Percentiles rank a stretch among this genome's conserved stretches.
phyloP scores from a whole-genome alignment of 768 basidiomycete genomes.

The Tephrocybe rancida region DNA sequence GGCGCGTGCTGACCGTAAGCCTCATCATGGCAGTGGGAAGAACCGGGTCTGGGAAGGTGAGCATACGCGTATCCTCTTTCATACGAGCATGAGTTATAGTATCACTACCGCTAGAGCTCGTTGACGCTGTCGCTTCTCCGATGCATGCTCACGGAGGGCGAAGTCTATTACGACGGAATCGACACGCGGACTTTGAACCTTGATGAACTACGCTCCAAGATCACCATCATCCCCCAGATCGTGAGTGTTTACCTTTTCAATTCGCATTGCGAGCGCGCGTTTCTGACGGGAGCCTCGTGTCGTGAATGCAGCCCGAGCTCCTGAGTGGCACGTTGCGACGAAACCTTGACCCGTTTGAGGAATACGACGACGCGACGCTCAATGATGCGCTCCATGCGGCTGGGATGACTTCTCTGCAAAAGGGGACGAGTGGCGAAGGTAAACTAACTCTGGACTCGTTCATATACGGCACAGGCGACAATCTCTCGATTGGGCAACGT shows the following conservation, averaged over 20 bases:
- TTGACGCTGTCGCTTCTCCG: constrained; percentile 53
- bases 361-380: constrained; percentile 47
- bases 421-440: constrained; percentile 41
- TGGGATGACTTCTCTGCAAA: constrained; percentile 37
- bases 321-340: constrained; percentile 62
- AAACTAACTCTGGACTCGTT: constrained; percentile 44
- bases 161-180: constrained; percentile 55
- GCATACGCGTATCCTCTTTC: not conserved
- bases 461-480: constrained; percentile 56
- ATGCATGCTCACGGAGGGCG: constrained; percentile 47
- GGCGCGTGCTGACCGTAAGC: too few species aligned
- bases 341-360: constrained; percentile 65
- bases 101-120: constrained; percentile 19
- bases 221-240: constrained; percentile 59
- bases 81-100: not conserved
- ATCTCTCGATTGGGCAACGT: constrained; percentile 77
- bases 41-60: constrained; percentile 30
- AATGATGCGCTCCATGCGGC: constrained; percentile 38
- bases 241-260: constrained; percentile 20
- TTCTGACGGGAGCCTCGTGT: too few species aligned
- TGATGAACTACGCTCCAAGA: constrained; percentile 51
- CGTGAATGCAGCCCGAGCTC: constrained; percentile 48
- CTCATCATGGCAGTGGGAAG: constrained; percentile 22
- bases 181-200: constrained; percentile 50
- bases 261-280: too few species aligned